Evolutionary conservation across 352 stramenopile genomes (phyloP).

Genomic region (Chrysophaeum taylorii): DNA sequence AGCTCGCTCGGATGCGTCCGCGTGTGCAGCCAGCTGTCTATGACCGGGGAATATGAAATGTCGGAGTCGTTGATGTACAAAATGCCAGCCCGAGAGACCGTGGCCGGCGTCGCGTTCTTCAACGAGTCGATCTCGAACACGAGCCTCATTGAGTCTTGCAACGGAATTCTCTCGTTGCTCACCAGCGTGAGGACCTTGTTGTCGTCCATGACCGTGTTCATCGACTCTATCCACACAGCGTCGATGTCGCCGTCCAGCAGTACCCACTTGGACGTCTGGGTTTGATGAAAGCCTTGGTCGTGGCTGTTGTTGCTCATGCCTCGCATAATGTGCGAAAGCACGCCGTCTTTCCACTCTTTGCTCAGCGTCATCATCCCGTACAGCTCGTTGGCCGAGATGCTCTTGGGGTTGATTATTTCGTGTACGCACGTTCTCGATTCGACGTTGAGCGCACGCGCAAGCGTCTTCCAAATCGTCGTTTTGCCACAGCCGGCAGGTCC

Average conservation of each 20-base stretch:
- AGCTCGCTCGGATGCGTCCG: slow-evolving; percentile 58
- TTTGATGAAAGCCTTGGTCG: no score
- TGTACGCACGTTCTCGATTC: slow-evolving; percentile 60
- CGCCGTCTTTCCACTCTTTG: slow-evolving; percentile 80
- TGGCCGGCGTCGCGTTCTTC: slow-evolving; percentile 70
- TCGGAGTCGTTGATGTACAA: slow-evolving; percentile 69
- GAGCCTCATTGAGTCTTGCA: slow-evolving; percentile 68
- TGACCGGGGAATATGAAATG: slow-evolving; percentile 70
- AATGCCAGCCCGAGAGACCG: slow-evolving; percentile 70
- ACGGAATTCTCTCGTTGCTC: slow-evolving; percentile 71
- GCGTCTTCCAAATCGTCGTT: slow-evolving; percentile 72
- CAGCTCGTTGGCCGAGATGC: slow-evolving; percentile 68
- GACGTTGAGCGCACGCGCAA: slow-evolving; percentile 49
- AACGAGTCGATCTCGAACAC: slow-evolving; percentile 76
- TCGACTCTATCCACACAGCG: slow-evolving; percentile 47
- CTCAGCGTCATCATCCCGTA: slow-evolving; percentile 82
- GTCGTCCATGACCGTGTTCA: slow-evolving; percentile 75
- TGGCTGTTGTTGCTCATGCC: slow-evolving; percentile 71
- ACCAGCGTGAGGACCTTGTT: slow-evolving; percentile 78
- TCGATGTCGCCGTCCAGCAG: slow-evolving; percentile 74
- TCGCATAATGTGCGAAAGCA: slow-evolving; percentile 74
- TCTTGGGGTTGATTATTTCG: slow-evolving; percentile 75
- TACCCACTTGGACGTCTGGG: slow-evolving; percentile 44
- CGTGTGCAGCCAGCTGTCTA: slow-evolving; percentile 70
- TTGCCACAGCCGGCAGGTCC: slow-evolving; percentile 72